Percentiles rank a stretch among this genome's conserved stretches.
Conservation (phyloP, 352 stramenopile species). For the Globisporangium camurandrum region DNA sequence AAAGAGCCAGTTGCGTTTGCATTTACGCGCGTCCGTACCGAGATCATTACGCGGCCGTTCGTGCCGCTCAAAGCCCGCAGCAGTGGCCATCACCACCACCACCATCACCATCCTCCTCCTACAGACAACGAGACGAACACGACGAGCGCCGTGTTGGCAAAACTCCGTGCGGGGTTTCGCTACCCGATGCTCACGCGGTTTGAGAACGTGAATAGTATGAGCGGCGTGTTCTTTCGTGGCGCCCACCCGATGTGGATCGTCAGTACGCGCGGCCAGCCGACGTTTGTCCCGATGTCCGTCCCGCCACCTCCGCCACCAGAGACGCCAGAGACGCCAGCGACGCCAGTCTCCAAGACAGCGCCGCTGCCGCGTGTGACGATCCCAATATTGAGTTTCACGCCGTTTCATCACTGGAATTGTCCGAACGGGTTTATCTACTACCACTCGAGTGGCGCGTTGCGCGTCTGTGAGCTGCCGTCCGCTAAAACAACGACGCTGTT, state of each 20-base stretch:
- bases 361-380: constrained; percentile 51
- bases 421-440: constrained; percentile 87
- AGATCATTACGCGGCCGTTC: constrained; percentile 75
- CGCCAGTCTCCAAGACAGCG: constrained; percentile 13
- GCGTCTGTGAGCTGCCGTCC: constrained; percentile 75
- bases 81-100: constrained; percentile 33
- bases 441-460: constrained; percentile 68
- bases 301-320: constrained; percentile 19
- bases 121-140: constrained; percentile 36
- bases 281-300: constrained; percentile 74
- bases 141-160: constrained; percentile 56
- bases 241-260: constrained; percentile 81
- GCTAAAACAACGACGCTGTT: constrained; percentile 67
- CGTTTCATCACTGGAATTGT: constrained; percentile 86
- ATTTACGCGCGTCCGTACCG: constrained; percentile 57
- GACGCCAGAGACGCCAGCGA: too few relatives aligned
- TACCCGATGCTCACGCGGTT: constrained; percentile 84
- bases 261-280: constrained; percentile 51
- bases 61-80: constrained; percentile 49
- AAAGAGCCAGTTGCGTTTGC: constrained; percentile 27
- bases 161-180: constrained; percentile 69
- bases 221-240: constrained; percentile 77
- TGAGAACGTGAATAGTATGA: constrained; percentile 81
- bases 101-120: too few relatives aligned
- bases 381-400: constrained; percentile 80